These are phyloP conservation scores for Jamesozyma gamospora DNA, from an alignment of 805 yeast genomes.

Conservation along the genomic window DNA sequence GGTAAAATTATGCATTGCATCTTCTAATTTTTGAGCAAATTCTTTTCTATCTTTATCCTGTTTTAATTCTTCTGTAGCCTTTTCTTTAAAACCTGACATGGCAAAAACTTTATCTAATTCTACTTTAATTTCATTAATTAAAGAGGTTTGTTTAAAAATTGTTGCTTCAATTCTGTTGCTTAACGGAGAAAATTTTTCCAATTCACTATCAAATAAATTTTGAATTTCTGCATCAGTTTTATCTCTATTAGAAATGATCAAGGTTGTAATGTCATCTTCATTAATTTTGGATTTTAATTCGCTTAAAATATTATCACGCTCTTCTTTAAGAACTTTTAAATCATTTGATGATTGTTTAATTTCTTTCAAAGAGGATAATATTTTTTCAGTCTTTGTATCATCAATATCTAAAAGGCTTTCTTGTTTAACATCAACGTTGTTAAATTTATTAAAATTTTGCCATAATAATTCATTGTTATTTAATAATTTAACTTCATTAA, in stretches of 20 bases:
- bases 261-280: slow-evolving; percentile 74
- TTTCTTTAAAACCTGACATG: slow-evolving; percentile 36
- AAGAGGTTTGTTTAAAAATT: slow-evolving; percentile 50
- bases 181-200: slow-evolving; percentile 65
- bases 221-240: slow-evolving; percentile 48
- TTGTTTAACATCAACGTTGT: slow-evolving; percentile 8
- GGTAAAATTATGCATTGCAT: slow-evolving; percentile 49
- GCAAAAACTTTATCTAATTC: slow-evolving; percentile 38
- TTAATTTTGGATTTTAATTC: slow-evolving; percentile 64
- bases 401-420: slow-evolving; percentile 61
- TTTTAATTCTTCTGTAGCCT: slow-evolving; percentile 31
- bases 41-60: slow-evolving; percentile 27
- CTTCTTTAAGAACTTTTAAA: slow-evolving; percentile 52
- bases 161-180: slow-evolving; percentile 58
- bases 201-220: slow-evolving; percentile 56
- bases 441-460: slow-evolving; percentile 29
- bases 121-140: slow-evolving; percentile 38
- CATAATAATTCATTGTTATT: slow-evolving; percentile 35
- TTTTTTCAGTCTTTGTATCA: slow-evolving; percentile 31
- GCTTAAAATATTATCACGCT: slow-evolving; percentile 48
- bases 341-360: slow-evolving; percentile 53
- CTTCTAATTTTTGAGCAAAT: slow-evolving; percentile 34
- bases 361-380: slow-evolving; percentile 33
- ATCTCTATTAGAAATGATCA: slow-evolving; percentile 55
- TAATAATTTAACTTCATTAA: slow-evolving; percentile 36